Base-by-base conservation (phyloP, 768 basidiomycete genomes). In the Cystoderma amianthinum region DNA sequence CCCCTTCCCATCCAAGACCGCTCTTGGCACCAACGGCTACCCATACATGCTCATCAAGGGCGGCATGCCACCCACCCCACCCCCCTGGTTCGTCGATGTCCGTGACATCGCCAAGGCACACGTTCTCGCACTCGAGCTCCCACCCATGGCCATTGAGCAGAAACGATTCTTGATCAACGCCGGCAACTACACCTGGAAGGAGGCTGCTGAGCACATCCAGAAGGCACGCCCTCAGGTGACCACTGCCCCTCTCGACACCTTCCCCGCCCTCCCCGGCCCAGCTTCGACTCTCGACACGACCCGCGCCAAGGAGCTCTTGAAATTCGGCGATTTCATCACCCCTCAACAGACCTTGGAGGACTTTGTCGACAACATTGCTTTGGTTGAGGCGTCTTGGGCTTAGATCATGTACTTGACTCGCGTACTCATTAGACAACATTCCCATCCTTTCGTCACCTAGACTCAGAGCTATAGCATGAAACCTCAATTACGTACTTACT, bases 321-420 rank as follows among this genome's bases (percentile, higher is more conserved):
- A 54, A 7, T 45, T 62, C 15, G 49, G 44, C 7, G 38, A 51
- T 7, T 60, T 51, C 33, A 55, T 60, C 32, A 41, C 45, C 6
- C 45, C 50, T 3, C 50, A 62, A 44, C 47, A 52, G 38, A 56
- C 59, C 3, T 35, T 60, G 10, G 56, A 56, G 32, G 61, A 55
- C 36, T 49, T 55, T 18, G 53, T 51, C 3, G 55, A 59, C 21
- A 53, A 53, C 9, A 43, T 62, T 7, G 30, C 56, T 35, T 48
- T 46, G 22, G 42, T 56, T 34, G 46, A 56, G 45, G 54, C 57
- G 45, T 43, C 44, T 7, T 62, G 59, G 61, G 34, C 18, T 16
- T 36, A 69, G 67, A 62, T 69, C 24, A 69, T 65, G 43, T 67
- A 67, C 25, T 49, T 59, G 11, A 58, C 61, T 39, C 67, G 68